Evolutionary conservation across 139 green algal genomes (phyloP), one percentile per base, ranked within the genome.

Genomic region (Parachlorella kessleri): DNA sequence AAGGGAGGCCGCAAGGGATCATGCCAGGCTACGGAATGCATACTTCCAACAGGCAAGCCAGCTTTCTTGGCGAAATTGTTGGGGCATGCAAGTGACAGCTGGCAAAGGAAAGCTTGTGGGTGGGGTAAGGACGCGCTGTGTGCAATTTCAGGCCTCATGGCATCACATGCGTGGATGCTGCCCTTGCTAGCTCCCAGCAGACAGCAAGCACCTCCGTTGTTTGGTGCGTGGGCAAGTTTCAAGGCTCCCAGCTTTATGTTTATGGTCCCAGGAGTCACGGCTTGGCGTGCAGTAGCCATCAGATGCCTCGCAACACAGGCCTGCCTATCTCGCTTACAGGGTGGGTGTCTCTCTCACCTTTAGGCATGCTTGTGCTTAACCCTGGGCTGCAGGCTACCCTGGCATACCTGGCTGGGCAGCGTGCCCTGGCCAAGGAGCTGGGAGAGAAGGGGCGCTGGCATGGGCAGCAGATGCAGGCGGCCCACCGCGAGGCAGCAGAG

Each of bases 331-430:
- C 1, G 32, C 2, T 4, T 42, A 74, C 54, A 55, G 76, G 74
- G 66, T 42, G 42, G 3, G 10, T 42, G 3, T 64, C 33, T 33
- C 21, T 30, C 9, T 55, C 37, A 30, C 7, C 4, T 63, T 59
- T 10, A 59, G 10, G 35, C 9, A 41, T 67, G 23, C 65, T 28
- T 40, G 10, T 38, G n/a, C 42, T 30, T 24, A 1, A 9, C 37
- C 21, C 26, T 70, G n/a, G 4, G 23, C n/a, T 72, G 77, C 85
- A 95, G 84, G 91, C 92, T 6, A 95, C 92, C 6, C 84, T 90
- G 42, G 92, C 92, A 1, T 96, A 89, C 75, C 55, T 94, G 72
- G 73, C 81, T 33, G 92, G 92, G 35, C 85, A 95, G 73, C 91
- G 92, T 77, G 84, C 81, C 4, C 76, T 93, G 30, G 92, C 92